Evolutionary conservation across 1,284 basidiomycete species (phyloP).

Genomic region (Naganishia sp.): DNA sequence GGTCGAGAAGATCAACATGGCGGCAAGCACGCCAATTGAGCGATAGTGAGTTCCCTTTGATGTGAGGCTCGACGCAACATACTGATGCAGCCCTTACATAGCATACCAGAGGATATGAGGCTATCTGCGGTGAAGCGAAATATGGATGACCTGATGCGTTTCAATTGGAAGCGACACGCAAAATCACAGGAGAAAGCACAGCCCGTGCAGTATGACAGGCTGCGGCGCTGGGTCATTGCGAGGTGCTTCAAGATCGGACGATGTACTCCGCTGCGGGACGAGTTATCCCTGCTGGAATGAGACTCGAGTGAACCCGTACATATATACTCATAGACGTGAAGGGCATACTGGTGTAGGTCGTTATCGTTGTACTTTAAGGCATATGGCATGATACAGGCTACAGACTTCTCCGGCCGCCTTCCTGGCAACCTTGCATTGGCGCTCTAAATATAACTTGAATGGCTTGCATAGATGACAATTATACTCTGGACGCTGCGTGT

Average conservation of each 20-base stretch:
- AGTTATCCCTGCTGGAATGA: slow-evolving; percentile 2
- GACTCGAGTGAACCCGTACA: too few species aligned
- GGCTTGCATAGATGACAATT: too few species aligned
- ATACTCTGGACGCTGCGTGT: too few species aligned
- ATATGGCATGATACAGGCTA: too few species aligned
- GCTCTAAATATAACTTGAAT: too few species aligned
- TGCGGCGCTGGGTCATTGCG: slow-evolving; percentile 29
- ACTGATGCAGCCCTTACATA: slow-evolving; percentile 1
- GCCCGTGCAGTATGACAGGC: slow-evolving; percentile 6
- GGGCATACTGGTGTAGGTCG: too few species aligned
- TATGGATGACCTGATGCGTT: slow-evolving; percentile 32
- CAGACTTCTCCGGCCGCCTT: too few species aligned
- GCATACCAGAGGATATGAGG: slow-evolving; percentile 33
- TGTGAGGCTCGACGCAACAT: too few species aligned
- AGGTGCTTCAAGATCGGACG: slow-evolving; percentile 33
- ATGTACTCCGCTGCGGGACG: slow-evolving; percentile 24
- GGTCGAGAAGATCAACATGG: slow-evolving; percentile 27
- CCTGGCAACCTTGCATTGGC: too few species aligned
- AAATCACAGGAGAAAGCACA: slow-evolving; percentile 5
- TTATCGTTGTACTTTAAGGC: too few species aligned
- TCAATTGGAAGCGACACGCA: slow-evolving; percentile 28
- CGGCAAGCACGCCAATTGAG: slow-evolving; percentile 30
- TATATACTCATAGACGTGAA: too few species aligned
- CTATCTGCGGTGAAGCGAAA: slow-evolving; percentile 22
- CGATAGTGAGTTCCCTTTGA: slow-evolving; percentile 26